These are phyloP conservation scores for Xylaria telfairii DNA, from an alignment of 495 filamentous ascomycete species.

Conservation along the genomic window DNA sequence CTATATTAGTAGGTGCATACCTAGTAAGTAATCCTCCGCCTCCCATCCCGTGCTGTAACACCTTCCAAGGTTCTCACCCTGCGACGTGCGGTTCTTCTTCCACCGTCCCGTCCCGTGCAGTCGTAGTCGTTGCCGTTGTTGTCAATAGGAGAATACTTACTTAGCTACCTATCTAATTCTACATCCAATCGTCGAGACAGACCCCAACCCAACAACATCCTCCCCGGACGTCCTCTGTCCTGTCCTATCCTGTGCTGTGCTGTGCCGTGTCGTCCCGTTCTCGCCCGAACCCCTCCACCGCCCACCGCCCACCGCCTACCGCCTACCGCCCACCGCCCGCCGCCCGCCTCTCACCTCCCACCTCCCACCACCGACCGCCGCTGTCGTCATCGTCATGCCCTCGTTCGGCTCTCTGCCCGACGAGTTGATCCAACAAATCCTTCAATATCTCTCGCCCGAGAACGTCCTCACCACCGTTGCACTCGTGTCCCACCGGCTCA, in stretches of 20 bases:
- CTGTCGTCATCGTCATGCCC: conserved; percentile 27
- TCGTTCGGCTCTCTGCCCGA: conserved; percentile 63
- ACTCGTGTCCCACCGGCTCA: conserved; percentile 67
- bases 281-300: background rate
- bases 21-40: conserved; percentile 1
- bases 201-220: background rate
- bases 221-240: too few relatives aligned
- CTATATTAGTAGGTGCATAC: too few relatives aligned
- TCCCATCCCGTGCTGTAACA: background rate
- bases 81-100: too few relatives aligned
- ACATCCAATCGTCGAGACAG: background rate
- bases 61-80: background rate
- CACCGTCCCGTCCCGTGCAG: background rate
- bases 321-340: background rate
- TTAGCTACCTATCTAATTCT: background rate
- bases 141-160: background rate
- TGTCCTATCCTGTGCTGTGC: too few relatives aligned
- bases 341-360: too few relatives aligned
- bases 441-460: conserved; percentile 64
- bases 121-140: background rate
- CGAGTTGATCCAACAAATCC: conserved; percentile 75
- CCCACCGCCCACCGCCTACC: background rate
- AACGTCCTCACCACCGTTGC: conserved; percentile 58
- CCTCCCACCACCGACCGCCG: background rate
- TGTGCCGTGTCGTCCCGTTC: background rate